Evolutionary conservation across 2,329 filamentous ascomycete species (phyloP), one percentile per base, ranked within the genome.

Genomic region (Botryotinia convoluta): DNA sequence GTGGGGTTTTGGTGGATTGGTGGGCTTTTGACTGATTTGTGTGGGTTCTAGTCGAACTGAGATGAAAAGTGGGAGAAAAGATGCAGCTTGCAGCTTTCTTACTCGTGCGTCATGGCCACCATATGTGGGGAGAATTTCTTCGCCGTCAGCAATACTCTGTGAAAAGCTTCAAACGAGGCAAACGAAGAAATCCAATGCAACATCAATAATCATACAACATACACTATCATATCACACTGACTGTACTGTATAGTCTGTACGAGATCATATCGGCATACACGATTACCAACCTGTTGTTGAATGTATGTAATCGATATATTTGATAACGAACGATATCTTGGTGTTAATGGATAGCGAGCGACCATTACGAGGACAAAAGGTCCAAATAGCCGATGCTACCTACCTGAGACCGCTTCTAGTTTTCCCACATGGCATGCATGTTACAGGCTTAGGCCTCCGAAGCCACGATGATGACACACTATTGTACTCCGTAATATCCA

Each of bases 1-100:
- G 60, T 72, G 70, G 70, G 60, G 70, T 70, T 72, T 69, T 57
- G 65, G 59, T 65, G 70, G 70, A 72, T 14, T 64, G 69, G 37
- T 54, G 48, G 51, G 16, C 20, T 44, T 63, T 60, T 32, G 39
- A 45, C 26, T 42, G 51, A 16, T 29, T 65, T 69, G 64, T 51
- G 44, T 67, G 64, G 32, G 32, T 51, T 37, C 61, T 14, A 37
- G 26, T 29, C 20, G 32, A 60, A 51, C 22, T 42, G 35, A 35
- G 45, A 39, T 42, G 51, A 69, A 60, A 62, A 70, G 68, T 70
- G 51, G 57, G 39, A 70, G 68, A 22, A 22, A 39, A 65, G 37
- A 35, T 37, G 48, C 54, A 57, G 51, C 51, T 57, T 44, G 48
- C 48, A 69, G 65, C 48, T 68, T 68, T 59, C 35, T 37, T 69